Evolutionary conservation across 805 yeast genomes (phyloP).

Genomic region (Ogataea populi-albae): DNA sequence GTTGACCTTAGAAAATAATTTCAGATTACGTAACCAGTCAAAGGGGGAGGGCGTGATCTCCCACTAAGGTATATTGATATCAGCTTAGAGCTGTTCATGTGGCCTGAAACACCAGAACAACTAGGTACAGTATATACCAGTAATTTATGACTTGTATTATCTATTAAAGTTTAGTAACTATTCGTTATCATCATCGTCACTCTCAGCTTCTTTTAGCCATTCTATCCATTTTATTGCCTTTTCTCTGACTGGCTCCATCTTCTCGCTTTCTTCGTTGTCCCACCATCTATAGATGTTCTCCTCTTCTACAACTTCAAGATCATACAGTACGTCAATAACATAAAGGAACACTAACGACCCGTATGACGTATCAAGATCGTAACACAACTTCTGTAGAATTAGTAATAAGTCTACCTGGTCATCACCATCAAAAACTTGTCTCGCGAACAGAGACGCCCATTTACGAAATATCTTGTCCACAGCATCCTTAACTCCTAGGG

Average conservation of each 20-base stretch:
- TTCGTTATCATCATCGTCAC: conserved; percentile 23
- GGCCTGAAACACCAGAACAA: too few species aligned
- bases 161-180: too few species aligned
- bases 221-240: conserved; percentile 73
- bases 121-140: too few species aligned
- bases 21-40: too few species aligned
- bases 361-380: conserved; percentile 43
- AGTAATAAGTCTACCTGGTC: conserved; percentile 75
- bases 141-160: too few species aligned
- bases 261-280: conserved; percentile 46
- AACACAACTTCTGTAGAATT: conserved; percentile 46
- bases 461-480: conserved; percentile 67
- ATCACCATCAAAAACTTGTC: conserved; percentile 79
- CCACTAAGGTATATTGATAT: too few species aligned
- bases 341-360: conserved; percentile 49
- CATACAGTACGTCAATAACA: conserved; percentile 64
- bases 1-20: too few species aligned
- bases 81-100: too few species aligned
- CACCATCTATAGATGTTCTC: conserved; percentile 83
- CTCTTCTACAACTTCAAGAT: conserved; percentile 79
- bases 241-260: conserved; percentile 44
- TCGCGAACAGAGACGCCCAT: conserved; percentile 78
- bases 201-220: conserved; percentile 78
- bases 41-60: too few species aligned
- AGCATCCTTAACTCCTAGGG: conserved; percentile 75